Evolutionary conservation across 768 basidiomycete genomes (phyloP).

Genomic region (Kwoniella dendrophila): DNA sequence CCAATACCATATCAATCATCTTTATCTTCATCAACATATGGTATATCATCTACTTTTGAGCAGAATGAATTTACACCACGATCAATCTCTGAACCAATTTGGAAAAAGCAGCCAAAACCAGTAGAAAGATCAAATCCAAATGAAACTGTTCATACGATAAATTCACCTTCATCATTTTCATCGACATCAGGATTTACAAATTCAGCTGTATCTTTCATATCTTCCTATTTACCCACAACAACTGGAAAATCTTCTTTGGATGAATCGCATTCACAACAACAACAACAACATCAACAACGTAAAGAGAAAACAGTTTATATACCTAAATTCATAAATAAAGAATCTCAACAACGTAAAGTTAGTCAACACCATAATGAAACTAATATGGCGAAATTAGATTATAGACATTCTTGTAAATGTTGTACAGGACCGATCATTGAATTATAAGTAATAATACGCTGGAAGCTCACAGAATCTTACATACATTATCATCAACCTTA

Average conservation of each 20-base stretch:
- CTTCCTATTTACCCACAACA: background rate
- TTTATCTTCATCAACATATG: too few relatives aligned
- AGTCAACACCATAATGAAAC: background rate
- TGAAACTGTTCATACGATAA: too few relatives aligned
- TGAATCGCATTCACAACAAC: background rate
- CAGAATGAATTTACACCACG: slow-evolving; percentile 2
- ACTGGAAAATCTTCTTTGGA: background rate
- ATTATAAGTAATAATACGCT: slow-evolving; percentile 8
- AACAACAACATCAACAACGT: background rate
- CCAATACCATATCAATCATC: background rate
- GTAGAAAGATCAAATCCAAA: too few relatives aligned
- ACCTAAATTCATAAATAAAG: background rate
- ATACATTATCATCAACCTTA: too few relatives aligned
- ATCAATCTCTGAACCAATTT: slow-evolving; percentile 32
- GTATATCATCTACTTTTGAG: background rate
- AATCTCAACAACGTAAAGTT: background rate
- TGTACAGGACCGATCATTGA: slow-evolving; percentile 38
- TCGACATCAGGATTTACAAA: background rate
- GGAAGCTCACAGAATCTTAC: background rate
- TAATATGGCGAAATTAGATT: slow-evolving; percentile 21
- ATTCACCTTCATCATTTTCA: too few relatives aligned
- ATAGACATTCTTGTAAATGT: slow-evolving; percentile 27
- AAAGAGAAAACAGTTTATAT: background rate
- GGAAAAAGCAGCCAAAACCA: background rate
- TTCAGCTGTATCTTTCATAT: slow-evolving; percentile 1